Percentiles rank a stretch among this genome's conserved stretches.
phyloP scores from a whole-genome alignment of 306 rosid species.

The Fragaria nilgerrensis region DNA sequence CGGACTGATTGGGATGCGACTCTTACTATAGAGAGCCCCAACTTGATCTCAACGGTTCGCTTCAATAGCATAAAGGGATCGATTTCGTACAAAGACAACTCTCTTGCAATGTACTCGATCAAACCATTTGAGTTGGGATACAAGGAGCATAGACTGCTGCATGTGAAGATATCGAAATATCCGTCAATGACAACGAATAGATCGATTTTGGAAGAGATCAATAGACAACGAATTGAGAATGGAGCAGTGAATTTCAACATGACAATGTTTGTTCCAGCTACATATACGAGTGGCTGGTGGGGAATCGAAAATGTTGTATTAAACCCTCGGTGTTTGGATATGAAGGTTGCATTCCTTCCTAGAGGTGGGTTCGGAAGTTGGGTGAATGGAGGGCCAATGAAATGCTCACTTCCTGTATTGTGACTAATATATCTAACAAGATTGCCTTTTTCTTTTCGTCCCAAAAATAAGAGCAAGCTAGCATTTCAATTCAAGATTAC shows the following conservation, averaged over 20 bases:
- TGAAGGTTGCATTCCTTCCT: background rate
- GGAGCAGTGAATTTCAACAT: background rate
- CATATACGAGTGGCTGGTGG: background rate
- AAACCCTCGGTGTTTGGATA: constrained; percentile 5
- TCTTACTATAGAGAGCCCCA: background rate
- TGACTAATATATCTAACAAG: background rate
- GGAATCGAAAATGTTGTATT: background rate
- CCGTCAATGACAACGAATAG: background rate
- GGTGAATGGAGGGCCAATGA: background rate
- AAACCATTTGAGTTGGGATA: background rate
- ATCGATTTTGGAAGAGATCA: background rate
- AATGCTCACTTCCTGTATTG: background rate
- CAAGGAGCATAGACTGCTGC: background rate
- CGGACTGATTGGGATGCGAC: background rate
- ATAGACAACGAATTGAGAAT: background rate
- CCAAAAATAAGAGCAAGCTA: background rate
- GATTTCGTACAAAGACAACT: background rate
- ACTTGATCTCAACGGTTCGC: background rate
- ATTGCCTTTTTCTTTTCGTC: too few relatives aligned
- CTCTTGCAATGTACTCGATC: background rate
- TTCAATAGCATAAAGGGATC: background rate
- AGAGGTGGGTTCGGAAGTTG: background rate
- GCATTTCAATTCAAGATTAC: background rate
- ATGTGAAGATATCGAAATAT: background rate
- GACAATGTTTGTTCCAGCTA: constrained; percentile 4